Base-by-base conservation (phyloP, 225 moss, liverwort and hornwort species). In the Physcomitrium patens region DNA sequence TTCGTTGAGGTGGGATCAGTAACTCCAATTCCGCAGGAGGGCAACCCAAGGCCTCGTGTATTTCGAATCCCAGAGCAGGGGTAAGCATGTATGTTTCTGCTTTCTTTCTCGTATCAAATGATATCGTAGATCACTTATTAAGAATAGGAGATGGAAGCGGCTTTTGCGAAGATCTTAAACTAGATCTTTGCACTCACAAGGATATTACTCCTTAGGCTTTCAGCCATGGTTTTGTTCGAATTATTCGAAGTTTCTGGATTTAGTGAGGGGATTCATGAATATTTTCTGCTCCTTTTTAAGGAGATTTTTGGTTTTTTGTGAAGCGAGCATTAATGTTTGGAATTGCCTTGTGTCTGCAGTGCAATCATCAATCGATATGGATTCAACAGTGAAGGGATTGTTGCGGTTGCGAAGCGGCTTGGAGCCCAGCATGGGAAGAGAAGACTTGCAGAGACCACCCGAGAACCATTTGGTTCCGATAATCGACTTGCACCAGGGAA, bases 1-100 rank as follows among this genome's bases (percentile, higher is more conserved):
- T 94, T 99, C 82, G 90, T 93, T 24, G 97, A 99, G 76, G 94
- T 99, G 71, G 97, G 97, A 23, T 99, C 97, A 23, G 97, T 99
- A 44, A 99, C 97, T 41, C 94, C 97, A 27, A 83, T 99, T 37
- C 97, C 97, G 31, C 97, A 99, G 82, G 92, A 90, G n/a, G 97
- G 94, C 53, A 99, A 99, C 68, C 94, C 97, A 42, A 90, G 81
- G 68, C 97, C 97, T 59, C 94, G 97, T 46, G 94, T 94, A 44
- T 99, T 99, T 64, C 89, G 97, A 77, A 80, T 99, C 72, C 77
- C 76, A 66, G 94, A 99, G 84, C 85, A 91, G 80, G 94, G 95
- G 93, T 93, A 91, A 89, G 91, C 85, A 91, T 78, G 88, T 90
- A 88, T 86, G 91, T 92, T 77, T 75, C 85, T 76, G 76, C 78